Evolutionary conservation across 768 basidiomycete species (phyloP).

Genomic region (Serendipita sp.): DNA sequence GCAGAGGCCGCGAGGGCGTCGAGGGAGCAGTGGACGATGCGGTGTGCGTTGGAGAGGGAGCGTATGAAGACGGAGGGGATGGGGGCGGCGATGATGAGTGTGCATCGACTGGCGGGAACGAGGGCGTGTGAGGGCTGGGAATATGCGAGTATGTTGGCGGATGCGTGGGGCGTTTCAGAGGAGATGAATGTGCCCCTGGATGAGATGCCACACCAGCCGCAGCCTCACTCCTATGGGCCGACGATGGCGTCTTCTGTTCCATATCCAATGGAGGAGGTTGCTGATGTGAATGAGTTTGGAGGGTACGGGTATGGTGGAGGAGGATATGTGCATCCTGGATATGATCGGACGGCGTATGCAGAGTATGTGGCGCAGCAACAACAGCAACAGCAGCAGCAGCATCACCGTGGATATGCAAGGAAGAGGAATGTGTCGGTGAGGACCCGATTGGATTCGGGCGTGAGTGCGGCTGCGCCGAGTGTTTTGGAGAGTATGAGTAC

Average conservation of each 20-base stretch:
- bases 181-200: background rate
- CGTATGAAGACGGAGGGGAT: background rate
- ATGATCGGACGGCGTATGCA: background rate
- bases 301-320: no score
- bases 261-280: background rate
- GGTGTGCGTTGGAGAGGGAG: background rate
- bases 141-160: slow-evolving; percentile 5
- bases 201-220: no score
- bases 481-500: no score
- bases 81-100: background rate
- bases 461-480: no score
- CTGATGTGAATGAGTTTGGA: no score
- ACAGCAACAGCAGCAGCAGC: background rate
- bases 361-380: background rate
- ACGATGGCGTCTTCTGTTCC: background rate
- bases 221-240: no score
- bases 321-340: background rate
- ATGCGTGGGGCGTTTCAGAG: background rate
- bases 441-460: no score
- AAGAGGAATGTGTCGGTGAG: no score
- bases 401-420: no score
- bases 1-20: background rate
- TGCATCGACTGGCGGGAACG: background rate
- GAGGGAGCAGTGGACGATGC: background rate
- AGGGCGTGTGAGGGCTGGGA: background rate